phyloP scores from a whole-genome alignment of 2,329 filamentous ascomycete species.

The Ophiostoma sp. region DNA sequence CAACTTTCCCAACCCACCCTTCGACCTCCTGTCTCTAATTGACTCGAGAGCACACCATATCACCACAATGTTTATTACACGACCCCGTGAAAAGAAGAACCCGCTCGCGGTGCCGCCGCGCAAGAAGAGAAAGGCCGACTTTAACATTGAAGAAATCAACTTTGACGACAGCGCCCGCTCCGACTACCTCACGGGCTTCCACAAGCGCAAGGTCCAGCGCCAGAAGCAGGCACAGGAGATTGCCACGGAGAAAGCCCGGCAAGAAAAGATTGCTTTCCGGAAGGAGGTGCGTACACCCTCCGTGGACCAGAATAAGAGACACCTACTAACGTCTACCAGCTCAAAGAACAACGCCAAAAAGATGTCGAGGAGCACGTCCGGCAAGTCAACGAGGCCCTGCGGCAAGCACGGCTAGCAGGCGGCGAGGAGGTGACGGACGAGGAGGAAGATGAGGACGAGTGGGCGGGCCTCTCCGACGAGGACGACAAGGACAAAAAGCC shows the following conservation, averaged over 20 bases:
- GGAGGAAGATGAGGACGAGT: slow-evolving; percentile 49
- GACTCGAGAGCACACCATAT: too few relatives aligned
- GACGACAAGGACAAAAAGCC: slow-evolving; percentile 29
- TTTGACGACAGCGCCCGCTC: slow-evolving; percentile 79
- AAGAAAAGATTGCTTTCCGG: slow-evolving; percentile 72
- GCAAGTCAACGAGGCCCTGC: slow-evolving; percentile 70
- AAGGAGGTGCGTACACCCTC: slow-evolving; percentile 57
- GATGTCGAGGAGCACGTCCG: slow-evolving; percentile 81
- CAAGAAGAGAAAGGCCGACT: slow-evolving; percentile 61
- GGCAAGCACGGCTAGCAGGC: slow-evolving; percentile 56
- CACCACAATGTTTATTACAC: slow-evolving; percentile 50
- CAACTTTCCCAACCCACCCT: neutral
- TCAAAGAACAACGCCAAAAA: slow-evolving; percentile 78
- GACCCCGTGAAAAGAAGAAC: slow-evolving; percentile 59
- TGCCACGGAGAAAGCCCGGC: slow-evolving; percentile 71
- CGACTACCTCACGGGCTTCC: slow-evolving; percentile 93
- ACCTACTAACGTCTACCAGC: slow-evolving; percentile 47
- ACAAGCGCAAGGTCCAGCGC: slow-evolving; percentile 88
- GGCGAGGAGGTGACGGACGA: slow-evolving; percentile 48
- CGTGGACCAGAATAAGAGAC: neutral
- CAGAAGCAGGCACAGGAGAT: slow-evolving; percentile 82
- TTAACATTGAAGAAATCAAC: slow-evolving; percentile 72
- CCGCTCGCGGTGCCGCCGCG: slow-evolving; percentile 52
- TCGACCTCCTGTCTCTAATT: too few relatives aligned
- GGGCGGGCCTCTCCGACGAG: slow-evolving; percentile 64